Evolutionary conservation across 805 yeast species (phyloP), one percentile per base, ranked within the genome.

Genomic region (Spathaspora passalidarum): DNA sequence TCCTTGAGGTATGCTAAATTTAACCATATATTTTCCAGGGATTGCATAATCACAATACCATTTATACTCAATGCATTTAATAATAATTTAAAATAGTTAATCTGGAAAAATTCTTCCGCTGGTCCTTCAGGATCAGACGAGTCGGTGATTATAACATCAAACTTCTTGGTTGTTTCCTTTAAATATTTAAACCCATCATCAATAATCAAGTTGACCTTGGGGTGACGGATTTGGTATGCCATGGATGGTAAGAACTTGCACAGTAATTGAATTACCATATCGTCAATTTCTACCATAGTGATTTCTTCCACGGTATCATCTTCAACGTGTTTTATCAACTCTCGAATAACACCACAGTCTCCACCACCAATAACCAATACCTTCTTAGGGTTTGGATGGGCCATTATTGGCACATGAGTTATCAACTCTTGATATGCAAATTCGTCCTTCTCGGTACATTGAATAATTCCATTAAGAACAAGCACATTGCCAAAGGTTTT

Each of bases 51-150:
- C 40, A 89, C 85, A 32, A 89, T 81, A 21, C 84, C 84, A 50
- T 81, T 70, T 2, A 73, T 72, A 38, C 77, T 78, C 45, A 90
- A 74, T 4, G 94, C 86, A 47, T 77, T 75, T 50, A 70, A 57
- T 47, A 91, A 69, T 45, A 90, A 68, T 56, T 80, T 72, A 66
- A 89, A 90, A 68, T 90, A 90, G 46, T 77, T 80, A 49, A 76
- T 75, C 62, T 88, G 88, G 70, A 90, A 90, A 55, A 90, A 86
- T 16, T 86, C 86, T 56, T 84, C 95, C 1, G 97, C 97, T 5
- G 97, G 97, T 2, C 94, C 97, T 56, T 90, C 97, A 1, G 97
- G 97, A 64, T 90, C 97, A 1, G 95, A 85, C 2, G 96, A 87
- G 63, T 90, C 97, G 14, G 96, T 87, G 49, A 90, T 88, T 48